Conservation (phyloP, 768 basidiomycete species). For the Podaxis pistillaris region DNA sequence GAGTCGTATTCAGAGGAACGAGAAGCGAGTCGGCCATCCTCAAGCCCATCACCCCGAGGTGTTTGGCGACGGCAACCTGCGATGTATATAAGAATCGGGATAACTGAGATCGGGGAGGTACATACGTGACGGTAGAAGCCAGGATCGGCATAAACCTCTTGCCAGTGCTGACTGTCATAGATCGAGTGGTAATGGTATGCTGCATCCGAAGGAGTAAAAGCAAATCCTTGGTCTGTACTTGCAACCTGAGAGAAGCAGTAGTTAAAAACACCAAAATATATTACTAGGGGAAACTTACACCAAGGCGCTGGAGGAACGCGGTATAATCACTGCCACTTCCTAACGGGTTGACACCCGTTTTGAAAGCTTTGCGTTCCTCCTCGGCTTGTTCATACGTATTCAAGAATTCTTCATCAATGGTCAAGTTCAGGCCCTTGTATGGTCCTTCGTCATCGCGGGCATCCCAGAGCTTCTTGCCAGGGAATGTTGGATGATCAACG, state of each 20-base stretch:
- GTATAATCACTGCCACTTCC: slow-evolving; percentile 92
- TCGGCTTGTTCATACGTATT: slow-evolving; percentile 37
- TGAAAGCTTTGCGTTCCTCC: slow-evolving; percentile 27
- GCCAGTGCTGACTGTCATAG: slow-evolving; percentile 73
- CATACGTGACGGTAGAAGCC: slow-evolving; percentile 71
- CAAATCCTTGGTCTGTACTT: slow-evolving; percentile 43
- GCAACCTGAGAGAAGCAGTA: slow-evolving; percentile 32
- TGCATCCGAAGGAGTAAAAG: slow-evolving; percentile 47
- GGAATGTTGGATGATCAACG: slow-evolving; percentile 69
- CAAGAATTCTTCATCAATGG: slow-evolving; percentile 42
- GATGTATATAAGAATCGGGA: background rate
- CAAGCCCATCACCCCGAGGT: slow-evolving; percentile 63
- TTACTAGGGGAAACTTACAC: slow-evolving; percentile 26
- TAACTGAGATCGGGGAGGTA: slow-evolving; percentile 11
- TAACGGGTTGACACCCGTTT: slow-evolving; percentile 54
- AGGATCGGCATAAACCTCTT: slow-evolving; percentile 74
- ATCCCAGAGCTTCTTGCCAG: slow-evolving; percentile 75
- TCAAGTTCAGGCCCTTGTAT: slow-evolving; percentile 34
- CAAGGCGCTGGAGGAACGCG: slow-evolving; percentile 79
- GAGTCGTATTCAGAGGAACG: slow-evolving; percentile 74
- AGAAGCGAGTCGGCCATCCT: slow-evolving; percentile 62
- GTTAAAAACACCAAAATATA: no score
- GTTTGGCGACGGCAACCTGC: slow-evolving; percentile 66
- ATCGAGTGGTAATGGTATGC: slow-evolving; percentile 78
- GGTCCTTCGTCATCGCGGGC: slow-evolving; percentile 62